A percentile compares a stretch with the other conserved stretches of the same genome.
phyloP scores from a whole-genome alignment of 257 asterid species.

The Penstemon barbatus region DNA sequence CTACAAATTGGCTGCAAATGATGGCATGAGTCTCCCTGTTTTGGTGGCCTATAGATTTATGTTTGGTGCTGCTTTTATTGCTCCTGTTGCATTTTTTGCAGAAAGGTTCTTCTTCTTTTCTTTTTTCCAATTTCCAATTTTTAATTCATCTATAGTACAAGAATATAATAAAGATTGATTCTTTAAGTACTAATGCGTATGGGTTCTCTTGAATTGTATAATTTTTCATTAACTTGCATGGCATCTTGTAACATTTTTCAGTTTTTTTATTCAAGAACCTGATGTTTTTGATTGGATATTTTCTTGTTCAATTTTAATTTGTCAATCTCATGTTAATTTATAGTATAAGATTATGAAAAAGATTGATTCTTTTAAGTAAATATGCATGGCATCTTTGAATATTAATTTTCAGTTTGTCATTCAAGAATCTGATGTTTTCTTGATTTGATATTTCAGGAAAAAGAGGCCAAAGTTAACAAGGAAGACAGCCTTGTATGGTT shows the following conservation, averaged over 20 bases:
- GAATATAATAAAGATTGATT: too few relatives aligned
- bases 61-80: conserved; percentile 56
- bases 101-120: conserved; percentile 45
- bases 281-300: not conserved
- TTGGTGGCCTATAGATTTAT: conserved; percentile 52
- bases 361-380: not conserved
- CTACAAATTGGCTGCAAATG: conserved; percentile 53
- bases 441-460: conserved; percentile 39
- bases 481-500: conserved; percentile 42
- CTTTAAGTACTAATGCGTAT: too few relatives aligned
- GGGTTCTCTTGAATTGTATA: too few relatives aligned
- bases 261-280: too few relatives aligned
- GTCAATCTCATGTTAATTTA: not conserved
- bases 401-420: too few relatives aligned
- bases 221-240: too few relatives aligned
- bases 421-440: not conserved
- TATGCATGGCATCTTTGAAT: not conserved
- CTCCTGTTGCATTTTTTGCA: conserved; percentile 47
- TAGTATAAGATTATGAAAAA: not conserved
- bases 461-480: conserved; percentile 59
- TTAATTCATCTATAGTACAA: too few relatives aligned
- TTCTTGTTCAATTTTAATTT: not conserved
- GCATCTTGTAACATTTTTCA: too few relatives aligned
- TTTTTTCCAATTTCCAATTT: not conserved
- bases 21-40: conserved; percentile 56